A percentile compares a stretch with the other conserved stretches of the same genome.
Evolutionary conservation across 129 eudicot genomes (phyloP).

Genomic region (Deinandra increscens): DNA sequence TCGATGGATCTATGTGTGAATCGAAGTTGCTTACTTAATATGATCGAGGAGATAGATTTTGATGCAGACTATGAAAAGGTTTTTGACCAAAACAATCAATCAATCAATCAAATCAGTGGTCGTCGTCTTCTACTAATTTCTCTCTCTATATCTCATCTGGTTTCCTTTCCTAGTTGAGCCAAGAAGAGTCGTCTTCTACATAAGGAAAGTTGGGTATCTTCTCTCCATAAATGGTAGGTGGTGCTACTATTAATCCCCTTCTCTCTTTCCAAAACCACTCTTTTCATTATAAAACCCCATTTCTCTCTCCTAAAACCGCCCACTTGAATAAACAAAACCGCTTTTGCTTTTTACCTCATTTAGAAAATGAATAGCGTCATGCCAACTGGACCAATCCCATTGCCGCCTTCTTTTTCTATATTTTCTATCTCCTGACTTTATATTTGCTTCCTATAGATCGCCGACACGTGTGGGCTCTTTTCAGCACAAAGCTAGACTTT

Average conservation of each 20-base stretch:
- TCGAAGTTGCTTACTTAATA: conserved; percentile 1
- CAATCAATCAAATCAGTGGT: too few relatives aligned
- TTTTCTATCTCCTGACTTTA: too few relatives aligned
- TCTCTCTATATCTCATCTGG: conserved; percentile 3
- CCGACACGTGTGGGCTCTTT: conserved; percentile 31
- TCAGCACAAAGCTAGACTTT: conserved; percentile 30
- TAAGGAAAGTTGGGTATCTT: conserved; percentile 26
- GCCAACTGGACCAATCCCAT: conserved; percentile 29
- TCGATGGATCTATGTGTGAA: conserved; percentile 1
- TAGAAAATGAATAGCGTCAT: conserved; percentile 20
- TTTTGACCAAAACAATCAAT: conserved; percentile 6
- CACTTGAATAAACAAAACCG: conserved; percentile 19
- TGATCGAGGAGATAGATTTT: background rate
- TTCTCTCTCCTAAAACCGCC: conserved; percentile 27
- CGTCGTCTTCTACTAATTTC: conserved; percentile 10
- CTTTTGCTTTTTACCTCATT: conserved; percentile 25
- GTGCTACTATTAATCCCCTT: too few relatives aligned
- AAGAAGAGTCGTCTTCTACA: conserved; percentile 36
- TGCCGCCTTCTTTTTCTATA: too few relatives aligned
- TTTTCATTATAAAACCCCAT: too few relatives aligned
- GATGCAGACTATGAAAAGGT: conserved; percentile 1
- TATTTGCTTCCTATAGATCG: conserved; percentile 39
- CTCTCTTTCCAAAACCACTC: conserved; percentile 11
- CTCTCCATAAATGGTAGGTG: conserved; percentile 25
- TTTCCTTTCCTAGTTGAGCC: too few relatives aligned